Conservation (phyloP, 208 protist genomes). For the Angomonas ambiguus region DNA sequence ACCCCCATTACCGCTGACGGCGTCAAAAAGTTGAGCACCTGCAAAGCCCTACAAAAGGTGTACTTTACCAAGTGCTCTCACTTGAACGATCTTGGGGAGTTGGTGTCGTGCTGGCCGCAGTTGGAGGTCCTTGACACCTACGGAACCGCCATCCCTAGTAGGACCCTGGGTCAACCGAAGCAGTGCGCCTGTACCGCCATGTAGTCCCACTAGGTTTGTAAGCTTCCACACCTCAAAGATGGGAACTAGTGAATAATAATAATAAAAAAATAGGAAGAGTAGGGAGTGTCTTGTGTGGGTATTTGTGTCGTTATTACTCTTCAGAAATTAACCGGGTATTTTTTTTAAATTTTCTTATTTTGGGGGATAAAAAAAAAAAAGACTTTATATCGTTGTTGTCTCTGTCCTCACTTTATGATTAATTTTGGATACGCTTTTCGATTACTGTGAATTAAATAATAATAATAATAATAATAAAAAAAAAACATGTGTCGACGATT, state of each 20-base stretch:
- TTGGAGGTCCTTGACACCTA: constrained; percentile 76
- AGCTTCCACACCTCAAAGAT: neutral
- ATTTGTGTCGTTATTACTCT: no score
- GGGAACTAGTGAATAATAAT: neutral
- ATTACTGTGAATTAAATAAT: no score
- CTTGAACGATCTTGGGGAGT: constrained; percentile 42
- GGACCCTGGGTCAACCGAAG: constrained; percentile 40
- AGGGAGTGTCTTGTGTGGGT: no score
- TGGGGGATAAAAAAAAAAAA: no score
- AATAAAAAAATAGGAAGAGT: no score
- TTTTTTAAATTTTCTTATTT: no score
- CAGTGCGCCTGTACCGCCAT: constrained; percentile 57
- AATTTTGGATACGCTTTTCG: no score
- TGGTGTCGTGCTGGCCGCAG: constrained; percentile 29
- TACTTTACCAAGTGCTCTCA: constrained; percentile 61
- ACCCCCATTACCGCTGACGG: constrained; percentile 48
- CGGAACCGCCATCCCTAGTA: constrained; percentile 61
- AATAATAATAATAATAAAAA: no score
- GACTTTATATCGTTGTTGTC: no score
- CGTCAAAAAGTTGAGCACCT: constrained; percentile 38
- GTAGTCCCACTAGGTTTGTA: constrained; percentile 16
- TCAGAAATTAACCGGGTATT: no score
- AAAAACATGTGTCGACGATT: no score
- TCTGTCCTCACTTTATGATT: no score
- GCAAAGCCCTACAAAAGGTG: constrained; percentile 41